phyloP scores from a whole-genome alignment of 73 alveolate genomes.

The Stentor coeruleus region DNA sequence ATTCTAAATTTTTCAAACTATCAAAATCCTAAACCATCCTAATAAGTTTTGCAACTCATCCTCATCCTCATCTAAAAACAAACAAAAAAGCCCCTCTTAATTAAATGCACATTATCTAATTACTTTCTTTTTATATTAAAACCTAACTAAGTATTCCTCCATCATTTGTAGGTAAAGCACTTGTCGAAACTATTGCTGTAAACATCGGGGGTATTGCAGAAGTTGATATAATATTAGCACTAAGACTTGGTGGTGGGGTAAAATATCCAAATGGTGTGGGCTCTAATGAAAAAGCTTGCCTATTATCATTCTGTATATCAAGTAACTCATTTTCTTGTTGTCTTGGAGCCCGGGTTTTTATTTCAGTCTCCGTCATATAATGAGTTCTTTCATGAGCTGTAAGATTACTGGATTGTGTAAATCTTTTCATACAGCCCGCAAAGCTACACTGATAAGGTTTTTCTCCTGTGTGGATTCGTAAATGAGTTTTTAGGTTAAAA shows the following conservation, averaged over 20 bases:
- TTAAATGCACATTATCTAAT: no score
- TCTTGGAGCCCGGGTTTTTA: constrained; percentile 1
- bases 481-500: constrained; percentile 78
- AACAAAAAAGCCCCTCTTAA: no score
- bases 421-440: constrained; percentile 79
- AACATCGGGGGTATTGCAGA: background rate
- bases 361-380: constrained; percentile 21
- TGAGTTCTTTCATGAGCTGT: constrained; percentile 91
- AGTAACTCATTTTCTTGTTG: background rate
- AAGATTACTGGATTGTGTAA: constrained; percentile 73
- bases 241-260: background rate
- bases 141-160: background rate
- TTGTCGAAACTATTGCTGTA: background rate
- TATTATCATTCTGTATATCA: background rate
- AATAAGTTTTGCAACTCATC: no score
- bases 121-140: no score
- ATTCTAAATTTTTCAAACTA: no score
- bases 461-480: constrained; percentile 90
- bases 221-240: background rate
- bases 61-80: no score
- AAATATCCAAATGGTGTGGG: background rate
- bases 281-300: background rate
- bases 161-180: background rate
- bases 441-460: constrained; percentile 82
- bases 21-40: no score